Conservation (phyloP, 352 stramenopile genomes). For the Aphanomyces stellatus region DNA sequence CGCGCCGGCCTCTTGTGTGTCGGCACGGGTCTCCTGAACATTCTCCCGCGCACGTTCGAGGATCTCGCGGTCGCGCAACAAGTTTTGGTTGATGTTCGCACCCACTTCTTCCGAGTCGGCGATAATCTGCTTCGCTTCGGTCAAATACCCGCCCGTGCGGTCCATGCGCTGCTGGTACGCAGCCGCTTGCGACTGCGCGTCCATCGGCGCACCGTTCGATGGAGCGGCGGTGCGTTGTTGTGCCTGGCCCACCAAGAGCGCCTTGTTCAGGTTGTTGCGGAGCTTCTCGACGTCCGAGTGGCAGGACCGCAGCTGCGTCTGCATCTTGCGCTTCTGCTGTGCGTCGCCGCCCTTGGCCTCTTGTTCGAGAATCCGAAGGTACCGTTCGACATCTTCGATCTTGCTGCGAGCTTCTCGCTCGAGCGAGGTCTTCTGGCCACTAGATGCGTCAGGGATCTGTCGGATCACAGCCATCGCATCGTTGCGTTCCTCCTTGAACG, state of each 20-base stretch:
- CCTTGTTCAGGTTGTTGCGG: slow-evolving; percentile 65
- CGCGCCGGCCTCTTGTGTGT: slow-evolving; percentile 49
- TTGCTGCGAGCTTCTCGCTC: not conserved
- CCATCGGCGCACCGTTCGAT: slow-evolving; percentile 22
- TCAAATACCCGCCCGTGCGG: slow-evolving; percentile 55
- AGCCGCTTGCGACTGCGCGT: slow-evolving; percentile 18
- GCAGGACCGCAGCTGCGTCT: slow-evolving; percentile 68
- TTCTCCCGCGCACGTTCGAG: slow-evolving; percentile 66
- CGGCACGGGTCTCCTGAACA: slow-evolving; percentile 56
- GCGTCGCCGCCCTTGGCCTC: slow-evolving; percentile 66
- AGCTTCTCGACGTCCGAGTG: slow-evolving; percentile 80
- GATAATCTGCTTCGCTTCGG: slow-evolving; percentile 57
- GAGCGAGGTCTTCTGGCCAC: not conserved
- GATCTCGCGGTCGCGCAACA: slow-evolving; percentile 59
- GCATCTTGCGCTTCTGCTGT: slow-evolving; percentile 68
- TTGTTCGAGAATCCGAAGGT: slow-evolving; percentile 74
- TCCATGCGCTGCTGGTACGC: slow-evolving; percentile 64
- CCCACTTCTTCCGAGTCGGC: slow-evolving; percentile 51
- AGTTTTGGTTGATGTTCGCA: slow-evolving; percentile 57
- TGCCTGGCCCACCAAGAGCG: slow-evolving; percentile 49
- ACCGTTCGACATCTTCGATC: slow-evolving; percentile 7
- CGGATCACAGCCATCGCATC: not conserved
- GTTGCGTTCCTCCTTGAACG: slow-evolving; percentile 6
- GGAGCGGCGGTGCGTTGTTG: slow-evolving; percentile 46
- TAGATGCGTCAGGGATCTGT: not conserved